Conservation (phyloP, 2,329 filamentous ascomycete species). For the Venturia aucupariae region DNA sequence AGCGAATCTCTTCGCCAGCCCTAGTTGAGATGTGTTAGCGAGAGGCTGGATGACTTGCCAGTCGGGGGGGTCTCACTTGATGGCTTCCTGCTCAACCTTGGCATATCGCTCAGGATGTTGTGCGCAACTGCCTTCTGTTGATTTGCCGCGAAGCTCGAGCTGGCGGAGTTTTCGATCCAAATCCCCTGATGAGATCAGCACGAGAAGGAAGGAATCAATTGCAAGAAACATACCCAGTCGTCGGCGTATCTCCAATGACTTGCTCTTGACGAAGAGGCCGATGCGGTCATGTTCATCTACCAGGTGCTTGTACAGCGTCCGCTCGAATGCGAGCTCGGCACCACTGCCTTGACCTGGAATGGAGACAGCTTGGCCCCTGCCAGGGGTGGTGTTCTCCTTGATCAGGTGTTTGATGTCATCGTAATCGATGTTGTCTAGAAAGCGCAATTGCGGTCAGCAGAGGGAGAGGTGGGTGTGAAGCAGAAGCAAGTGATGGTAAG, state of each 20-base stretch:
- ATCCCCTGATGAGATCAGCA: slow-evolving; percentile 13
- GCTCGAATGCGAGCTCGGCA: slow-evolving; percentile 56
- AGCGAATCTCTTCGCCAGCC: slow-evolving; percentile 62
- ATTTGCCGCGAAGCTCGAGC: slow-evolving; percentile 7
- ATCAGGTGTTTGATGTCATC: slow-evolving; percentile 79
- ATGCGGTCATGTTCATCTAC: slow-evolving; percentile 67
- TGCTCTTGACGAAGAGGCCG: slow-evolving; percentile 69
- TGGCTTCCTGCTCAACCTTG: slow-evolving; percentile 14
- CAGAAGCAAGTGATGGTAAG: background rate
- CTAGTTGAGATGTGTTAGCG: slow-evolving; percentile 21
- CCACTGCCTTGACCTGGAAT: slow-evolving; percentile 59
- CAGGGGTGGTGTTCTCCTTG: slow-evolving; percentile 66
- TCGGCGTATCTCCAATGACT: slow-evolving; percentile 66
- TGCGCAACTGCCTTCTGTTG: background rate
- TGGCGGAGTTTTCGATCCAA: slow-evolving; percentile 3
- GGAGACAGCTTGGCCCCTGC: slow-evolving; percentile 59
- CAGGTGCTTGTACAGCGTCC: slow-evolving; percentile 62
- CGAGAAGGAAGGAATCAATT: slow-evolving; percentile 7
- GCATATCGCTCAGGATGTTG: slow-evolving; percentile 8
- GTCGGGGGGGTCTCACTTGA: background rate
- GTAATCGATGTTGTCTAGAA: slow-evolving; percentile 75
- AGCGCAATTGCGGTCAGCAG: background rate
- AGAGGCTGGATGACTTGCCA: background rate
- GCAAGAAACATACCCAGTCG: slow-evolving; percentile 49
- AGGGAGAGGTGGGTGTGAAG: background rate